Evolutionary conservation across 179 eudicot species (phyloP), one percentile per base, ranked within the genome.

Genomic region (Carnegiea gigantea): DNA sequence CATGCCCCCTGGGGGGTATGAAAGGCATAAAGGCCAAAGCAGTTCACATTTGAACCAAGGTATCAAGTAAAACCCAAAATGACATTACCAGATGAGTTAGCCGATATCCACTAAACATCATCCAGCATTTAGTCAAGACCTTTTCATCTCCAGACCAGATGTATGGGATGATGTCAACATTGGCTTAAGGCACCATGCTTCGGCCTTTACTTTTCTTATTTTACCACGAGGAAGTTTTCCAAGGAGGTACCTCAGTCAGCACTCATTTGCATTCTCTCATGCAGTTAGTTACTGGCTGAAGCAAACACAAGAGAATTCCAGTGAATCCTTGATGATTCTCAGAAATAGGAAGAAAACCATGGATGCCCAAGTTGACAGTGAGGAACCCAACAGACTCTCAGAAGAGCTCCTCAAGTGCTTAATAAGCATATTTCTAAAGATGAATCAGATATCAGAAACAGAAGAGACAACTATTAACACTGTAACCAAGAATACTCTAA

Each of bases 381-480:
- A 85, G 77, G 88, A 88, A 43, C 94, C 98, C 82, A 95, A 92
- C 81, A 86, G 82, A 87, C 87, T 93, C 71, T 95, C 98, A 0
- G 95, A 91, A 86, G 94, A 95, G 64, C 90, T 95, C 73, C 84
- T 95, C 49, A 86, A 87, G 78, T 91, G 92, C 89, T 83, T 95
- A 23, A 88, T 90, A 84, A 87, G 88, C 82, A 86, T 91, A 81
- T 90, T 89, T 83, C 82, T 92, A 75, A 88, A 92, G 73, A 82
- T 95, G 83, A 89, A 91, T 78, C 83, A 83, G 76, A 77, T 74
- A 48, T 68, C 91, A 71, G 88, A 79, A 81, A 84, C 77, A 51
- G 90, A 87, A 77, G 87, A 79, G 79, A 43, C 84, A 30, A 18
- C 88, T 49, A 78, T 36, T 14, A 4, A 36, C 23, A 15, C 87